phyloP scores from a whole-genome alignment of 768 basidiomycete species.

The Panaeolus papilionaceus region DNA sequence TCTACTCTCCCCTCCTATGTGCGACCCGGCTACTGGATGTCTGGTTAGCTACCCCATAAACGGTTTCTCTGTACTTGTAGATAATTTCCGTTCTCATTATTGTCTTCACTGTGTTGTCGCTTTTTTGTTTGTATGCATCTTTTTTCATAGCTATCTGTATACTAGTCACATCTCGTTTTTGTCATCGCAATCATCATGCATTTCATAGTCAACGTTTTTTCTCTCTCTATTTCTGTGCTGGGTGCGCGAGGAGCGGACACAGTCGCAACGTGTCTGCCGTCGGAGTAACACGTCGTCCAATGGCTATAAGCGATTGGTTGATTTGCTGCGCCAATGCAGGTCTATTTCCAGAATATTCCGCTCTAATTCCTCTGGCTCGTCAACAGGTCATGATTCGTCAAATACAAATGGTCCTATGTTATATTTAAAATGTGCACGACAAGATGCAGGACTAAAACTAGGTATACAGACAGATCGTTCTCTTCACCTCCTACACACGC shows the following conservation, averaged over 20 bases:
- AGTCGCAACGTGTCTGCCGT: not conserved
- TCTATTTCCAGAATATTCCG: not conserved
- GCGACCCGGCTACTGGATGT: not conserved
- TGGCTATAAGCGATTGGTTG: not conserved
- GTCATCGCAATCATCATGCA: conserved; percentile 3
- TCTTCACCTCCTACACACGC: not conserved
- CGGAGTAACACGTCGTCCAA: not conserved
- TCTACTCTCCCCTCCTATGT: too few species aligned
- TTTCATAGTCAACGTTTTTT: not conserved
- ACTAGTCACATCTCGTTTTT: not conserved
- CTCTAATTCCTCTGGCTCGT: not conserved
- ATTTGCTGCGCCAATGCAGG: not conserved
- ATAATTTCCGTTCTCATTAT: not conserved
- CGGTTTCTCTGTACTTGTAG: not conserved
- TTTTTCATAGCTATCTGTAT: conserved; percentile 4
- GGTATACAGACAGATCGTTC: conserved; percentile 12
- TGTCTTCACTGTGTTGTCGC: not conserved
- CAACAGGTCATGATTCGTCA: not conserved
- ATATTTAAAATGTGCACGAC: conserved; percentile 13
- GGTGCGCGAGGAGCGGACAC: not conserved
- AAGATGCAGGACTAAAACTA: conserved; percentile 4
- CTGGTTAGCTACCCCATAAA: not conserved
- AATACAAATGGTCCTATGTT: conserved; percentile 1
- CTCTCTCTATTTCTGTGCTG: not conserved
- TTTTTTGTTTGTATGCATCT: conserved; percentile 2